phyloP scores from a whole-genome alignment of 2,329 filamentous ascomycete species.

The Aspergillus viridinutans region DNA sequence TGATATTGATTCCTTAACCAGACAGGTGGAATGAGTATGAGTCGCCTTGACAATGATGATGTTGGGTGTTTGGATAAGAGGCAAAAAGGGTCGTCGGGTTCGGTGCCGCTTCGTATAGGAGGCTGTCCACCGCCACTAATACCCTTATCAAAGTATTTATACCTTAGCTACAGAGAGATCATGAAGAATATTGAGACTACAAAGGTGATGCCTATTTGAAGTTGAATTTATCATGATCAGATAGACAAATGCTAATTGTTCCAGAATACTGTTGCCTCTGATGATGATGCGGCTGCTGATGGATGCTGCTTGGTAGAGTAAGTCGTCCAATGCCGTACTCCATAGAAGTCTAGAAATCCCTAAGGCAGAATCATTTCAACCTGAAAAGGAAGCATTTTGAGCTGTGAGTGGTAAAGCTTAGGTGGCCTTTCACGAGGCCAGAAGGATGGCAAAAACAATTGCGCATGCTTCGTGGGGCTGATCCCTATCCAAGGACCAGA shows the following conservation, averaged over 20 bases:
- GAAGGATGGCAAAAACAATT: not conserved
- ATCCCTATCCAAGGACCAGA: not conserved
- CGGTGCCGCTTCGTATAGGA: not conserved
- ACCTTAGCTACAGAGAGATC: not conserved
- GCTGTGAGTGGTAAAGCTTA: not conserved
- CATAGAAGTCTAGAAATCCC: not conserved
- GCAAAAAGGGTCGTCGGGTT: not conserved
- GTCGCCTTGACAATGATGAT: too few relatives aligned
- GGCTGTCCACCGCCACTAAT: not conserved
- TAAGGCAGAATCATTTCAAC: not conserved
- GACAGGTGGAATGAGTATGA: too few relatives aligned
- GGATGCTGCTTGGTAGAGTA: not conserved
- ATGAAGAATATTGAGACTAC: not conserved
- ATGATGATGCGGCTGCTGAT: not conserved
- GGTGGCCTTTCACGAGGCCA: not conserved
- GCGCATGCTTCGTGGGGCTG: not conserved
- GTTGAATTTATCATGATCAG: not conserved
- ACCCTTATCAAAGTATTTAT: not conserved
- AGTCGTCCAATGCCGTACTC: not conserved
- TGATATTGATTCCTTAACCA: not conserved
- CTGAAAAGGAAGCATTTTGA: not conserved
- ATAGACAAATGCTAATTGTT: not conserved
- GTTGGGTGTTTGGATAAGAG: too few relatives aligned
- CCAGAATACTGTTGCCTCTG: not conserved
- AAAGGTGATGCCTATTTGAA: not conserved